These are phyloP conservation scores for Zizania latifolia DNA, from an alignment of 176 grass and related monocot genomes.

Conservation along the genomic window DNA sequence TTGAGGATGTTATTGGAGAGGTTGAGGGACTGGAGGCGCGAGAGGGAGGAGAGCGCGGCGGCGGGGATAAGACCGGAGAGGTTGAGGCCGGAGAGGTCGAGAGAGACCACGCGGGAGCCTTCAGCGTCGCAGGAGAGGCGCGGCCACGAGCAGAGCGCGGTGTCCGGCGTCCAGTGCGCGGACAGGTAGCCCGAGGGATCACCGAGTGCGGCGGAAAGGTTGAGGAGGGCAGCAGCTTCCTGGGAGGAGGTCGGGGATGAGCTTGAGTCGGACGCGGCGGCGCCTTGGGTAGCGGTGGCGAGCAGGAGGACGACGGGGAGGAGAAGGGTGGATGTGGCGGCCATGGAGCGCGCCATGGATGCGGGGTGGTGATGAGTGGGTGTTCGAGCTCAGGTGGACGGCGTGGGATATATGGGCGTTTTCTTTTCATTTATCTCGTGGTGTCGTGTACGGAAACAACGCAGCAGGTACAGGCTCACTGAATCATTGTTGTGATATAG, in stretches of 20 bases:
- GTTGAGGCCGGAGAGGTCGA: slow-evolving; percentile 72
- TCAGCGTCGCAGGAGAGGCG: slow-evolving; percentile 53
- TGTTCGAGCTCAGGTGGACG: slow-evolving; percentile 24
- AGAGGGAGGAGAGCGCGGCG: slow-evolving; percentile 37
- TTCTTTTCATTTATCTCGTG: background rate
- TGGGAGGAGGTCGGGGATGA: background rate
- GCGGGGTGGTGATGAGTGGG: background rate
- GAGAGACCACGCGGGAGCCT: slow-evolving; percentile 27
- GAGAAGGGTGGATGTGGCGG: slow-evolving; percentile 22
- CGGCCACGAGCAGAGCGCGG: slow-evolving; percentile 50
- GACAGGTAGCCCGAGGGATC: slow-evolving; percentile 51
- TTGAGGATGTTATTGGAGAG: slow-evolving; percentile 94
- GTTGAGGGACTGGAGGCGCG: slow-evolving; percentile 66
- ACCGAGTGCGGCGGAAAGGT: slow-evolving; percentile 33
- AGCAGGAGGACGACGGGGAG: slow-evolving; percentile 30
- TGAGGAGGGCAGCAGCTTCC: slow-evolving; percentile 47
- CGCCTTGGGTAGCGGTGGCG: background rate
- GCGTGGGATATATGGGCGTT: slow-evolving; percentile 36
- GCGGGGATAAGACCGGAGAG: slow-evolving; percentile 69
- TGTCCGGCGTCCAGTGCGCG: slow-evolving; percentile 49
- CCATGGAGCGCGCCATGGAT: slow-evolving; percentile 21
- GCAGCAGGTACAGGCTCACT: background rate
- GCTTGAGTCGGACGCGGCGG: background rate
- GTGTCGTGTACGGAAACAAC: background rate
- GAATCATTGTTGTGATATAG: too few relatives aligned